Base-by-base conservation (phyloP, 345 rosid species). In the Heritiera littoralis region DNA sequence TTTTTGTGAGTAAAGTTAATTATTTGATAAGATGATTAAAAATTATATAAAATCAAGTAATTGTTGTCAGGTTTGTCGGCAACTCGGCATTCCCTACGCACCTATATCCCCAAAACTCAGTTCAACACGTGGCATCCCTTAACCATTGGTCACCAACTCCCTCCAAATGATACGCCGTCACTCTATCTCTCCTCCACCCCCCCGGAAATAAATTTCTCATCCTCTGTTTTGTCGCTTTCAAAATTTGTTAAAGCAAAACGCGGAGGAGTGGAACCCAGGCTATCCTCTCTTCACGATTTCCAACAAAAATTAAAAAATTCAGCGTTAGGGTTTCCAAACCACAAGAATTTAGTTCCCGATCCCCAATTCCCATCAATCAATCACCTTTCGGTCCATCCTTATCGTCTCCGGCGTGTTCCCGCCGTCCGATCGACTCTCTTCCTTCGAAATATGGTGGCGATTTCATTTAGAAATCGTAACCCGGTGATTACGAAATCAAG, bases 181-280 rank as follows among this genome's bases (percentile, higher is more conserved):
- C 48, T 55, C n/a, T 79, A 81, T 72, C 75, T 41, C 18, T 13
- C 12, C 60, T 65, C 59, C 68, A 56, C 15, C 8, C 52, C 66
- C 66, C n/a, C 74, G 6, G 52, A 9, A 41, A 23, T 7, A 9
- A 56, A 6, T n/a, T n/a, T 58, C 61, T 38, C 20, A 13, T 15
- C 2, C 8, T 48, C 2, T 51, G 63, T 43, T 17, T 64, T 54
- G 38, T 11, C 38, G 17, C 5, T 76, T 76, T 81, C 81, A 28
- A 78, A 83, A 78, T 80, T 76, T 72, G 83, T 77, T 72, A 76
- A 69, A 76, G 79, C 81, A 64, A 30, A 71, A 85, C 65, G 14
- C 9, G 76, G 82, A 76, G 74, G 86, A 80, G 86, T 86, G 69
- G 78, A 83, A 82, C 75, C 71, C 75, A 83, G 89, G 86, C 84